phyloP scores from a whole-genome alignment of 768 basidiomycete species.

The Basidioascus undulatus region DNA sequence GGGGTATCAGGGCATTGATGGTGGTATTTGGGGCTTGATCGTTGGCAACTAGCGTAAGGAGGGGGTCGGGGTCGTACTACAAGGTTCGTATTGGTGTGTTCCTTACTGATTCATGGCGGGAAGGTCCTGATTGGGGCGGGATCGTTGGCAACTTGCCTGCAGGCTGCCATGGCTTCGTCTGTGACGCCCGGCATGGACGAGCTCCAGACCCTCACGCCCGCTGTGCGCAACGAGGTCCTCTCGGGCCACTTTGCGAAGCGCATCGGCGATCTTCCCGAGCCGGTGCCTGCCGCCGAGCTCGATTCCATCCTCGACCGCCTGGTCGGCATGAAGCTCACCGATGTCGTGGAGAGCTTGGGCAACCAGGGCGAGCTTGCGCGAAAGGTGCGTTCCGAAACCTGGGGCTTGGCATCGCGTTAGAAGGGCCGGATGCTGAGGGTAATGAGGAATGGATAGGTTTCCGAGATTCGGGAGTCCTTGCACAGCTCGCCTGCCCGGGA shows the following conservation, averaged over 20 bases:
- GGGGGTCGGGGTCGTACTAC: constrained; percentile 70
- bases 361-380: background rate
- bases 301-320: constrained; percentile 47
- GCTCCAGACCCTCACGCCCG: constrained; percentile 53
- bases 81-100: constrained; percentile 27
- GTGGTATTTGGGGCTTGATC: too few species aligned
- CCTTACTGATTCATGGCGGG: constrained; percentile 1
- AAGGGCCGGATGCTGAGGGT: too few species aligned
- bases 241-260: constrained; percentile 59
- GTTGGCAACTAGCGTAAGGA: too few species aligned
- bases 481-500: background rate
- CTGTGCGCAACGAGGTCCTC: constrained; percentile 64
- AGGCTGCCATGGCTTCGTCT: constrained; percentile 63
- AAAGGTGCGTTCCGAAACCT: background rate
- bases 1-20: too few species aligned
- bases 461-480: too few species aligned
- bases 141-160: background rate
- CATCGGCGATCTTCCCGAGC: constrained; percentile 29
- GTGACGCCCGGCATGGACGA: constrained; percentile 64
- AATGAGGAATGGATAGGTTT: too few species aligned
- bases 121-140: background rate
- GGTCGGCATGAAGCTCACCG: constrained; percentile 42
- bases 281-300: constrained; percentile 32
- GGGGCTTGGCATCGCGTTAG: background rate
- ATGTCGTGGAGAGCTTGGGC: constrained; percentile 52